A percentile compares a stretch with the other conserved stretches of the same genome.
These are phyloP conservation scores for Calycina herbarum DNA, from an alignment of 2,329 filamentous ascomycete genomes.

Conservation along the genomic window DNA sequence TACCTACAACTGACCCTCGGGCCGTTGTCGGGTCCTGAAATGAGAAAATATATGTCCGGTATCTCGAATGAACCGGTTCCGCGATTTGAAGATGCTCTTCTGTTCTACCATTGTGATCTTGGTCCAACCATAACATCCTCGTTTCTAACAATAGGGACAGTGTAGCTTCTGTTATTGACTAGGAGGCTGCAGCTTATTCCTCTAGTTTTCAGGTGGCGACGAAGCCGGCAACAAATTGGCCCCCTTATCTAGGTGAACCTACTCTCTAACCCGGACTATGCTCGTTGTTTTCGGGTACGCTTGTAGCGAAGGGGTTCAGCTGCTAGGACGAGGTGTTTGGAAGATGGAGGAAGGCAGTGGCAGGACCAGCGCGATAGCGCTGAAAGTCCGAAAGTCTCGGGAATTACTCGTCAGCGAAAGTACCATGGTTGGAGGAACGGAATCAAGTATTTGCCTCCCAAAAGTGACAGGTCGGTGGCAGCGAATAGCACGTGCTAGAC, in stretches of 20 bases:
- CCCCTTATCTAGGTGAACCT: neutral
- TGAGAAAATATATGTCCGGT: constrained; percentile 9
- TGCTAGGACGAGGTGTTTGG: neutral
- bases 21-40: constrained; percentile 9
- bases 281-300: neutral
- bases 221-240: constrained; percentile 2
- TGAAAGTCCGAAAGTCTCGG: neutral
- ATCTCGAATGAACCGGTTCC: constrained; percentile 3
- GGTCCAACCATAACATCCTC: constrained; percentile 20
- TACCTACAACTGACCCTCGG: constrained; percentile 8
- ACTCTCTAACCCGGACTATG: neutral
- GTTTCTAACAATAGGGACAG: constrained; percentile 8
- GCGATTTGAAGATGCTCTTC: constrained; percentile 5
- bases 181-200: constrained; percentile 19
- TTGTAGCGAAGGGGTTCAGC: constrained; percentile 9
- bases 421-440: neutral
- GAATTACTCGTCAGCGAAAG: neutral
- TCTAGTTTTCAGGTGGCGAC: constrained; percentile 17
- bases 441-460: too few species aligned
- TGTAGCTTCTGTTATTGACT: constrained; percentile 18
- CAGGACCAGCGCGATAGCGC: neutral
- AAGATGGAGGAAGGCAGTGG: neutral
- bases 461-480: too few species aligned
- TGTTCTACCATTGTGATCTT: constrained; percentile 20
- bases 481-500: too few species aligned